Base-by-base conservation (phyloP, 257 asterid genomes). In the Solanum medicagineum region DNA sequence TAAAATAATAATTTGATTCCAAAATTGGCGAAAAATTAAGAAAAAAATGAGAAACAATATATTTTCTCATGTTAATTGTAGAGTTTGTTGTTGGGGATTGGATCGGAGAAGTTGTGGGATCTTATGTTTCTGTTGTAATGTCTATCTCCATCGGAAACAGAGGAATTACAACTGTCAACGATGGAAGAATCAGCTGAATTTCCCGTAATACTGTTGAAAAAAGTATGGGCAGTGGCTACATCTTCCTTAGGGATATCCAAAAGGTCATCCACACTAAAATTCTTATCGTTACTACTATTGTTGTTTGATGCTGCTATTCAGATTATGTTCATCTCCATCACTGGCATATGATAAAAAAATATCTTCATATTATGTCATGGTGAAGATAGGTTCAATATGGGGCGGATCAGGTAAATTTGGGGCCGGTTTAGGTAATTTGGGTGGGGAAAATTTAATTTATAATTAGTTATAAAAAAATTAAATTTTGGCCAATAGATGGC, bases 171-270 rank as follows among this genome's bases (percentile, higher is more conserved):
- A 97, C 96, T 93, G 84, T 94, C 97, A 5, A 92, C 94, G 26
- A 92, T 83, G 70, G 99, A 94, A 3, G 98, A 94, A 32, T 92
- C 91, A 17, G 89, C 93, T 85, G 96, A 93, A 91, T 90, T 90
- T 4, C 91, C 96, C 14, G 92, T 84, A 75, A 88, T 56, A 86
- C 85, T 87, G 45, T 96, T 97, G 87, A 96, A 89, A 84, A 94
- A 93, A 7, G 88, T 92, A 90, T 94, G 97, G 92, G 95, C 88
- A 92, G 93, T 92, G n/a, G 90, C 91, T 15, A 92, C 99, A 22
- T 96, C 98, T 83, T 91, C 98, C 73, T 96, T 95, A 53, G 99
- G 91, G 86, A 96, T 94, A 92, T 94, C 95, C 69, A 96, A 93
- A 88, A 96, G 89, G 88, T 96, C 98, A 81, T 96, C 98, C 26